Base-by-base conservation (phyloP, 2,329 filamentous ascomycete genomes). In the Paecilomyces sp. region DNA sequence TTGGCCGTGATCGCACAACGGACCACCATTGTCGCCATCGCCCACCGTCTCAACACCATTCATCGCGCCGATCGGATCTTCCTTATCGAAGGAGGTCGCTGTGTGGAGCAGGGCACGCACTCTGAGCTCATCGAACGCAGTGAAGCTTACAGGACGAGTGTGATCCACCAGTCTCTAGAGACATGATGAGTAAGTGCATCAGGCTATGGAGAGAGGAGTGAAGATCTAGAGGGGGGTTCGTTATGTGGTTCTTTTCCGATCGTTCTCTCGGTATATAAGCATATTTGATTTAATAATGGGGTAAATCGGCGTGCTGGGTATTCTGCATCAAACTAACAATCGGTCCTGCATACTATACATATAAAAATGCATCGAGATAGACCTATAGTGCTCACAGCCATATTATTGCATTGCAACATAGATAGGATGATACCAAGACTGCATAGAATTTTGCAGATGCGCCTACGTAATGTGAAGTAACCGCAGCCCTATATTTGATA, bases 21-120 rank as follows among this genome's bases (percentile, higher is more conserved):
- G 12, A 75, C 71, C 12, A 78, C 75, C 11, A 70, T 76, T 31
- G 69, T 78, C 56, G 75, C 74, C 2, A 77, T 77, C 62, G 73
- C 75, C 2, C 75, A 78, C 64, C 70, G 75, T 31, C 65, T 78
- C 56, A 71, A 74, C 57, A 78, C 76, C 13, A 76, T 77, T 11
- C 66, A 70, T 57, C 68, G 68, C 62, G 92, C 92, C 0, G 89
- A 97, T 73, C 92, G 92, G 66, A 97, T 97, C 65, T 90, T 95
- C 24, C 62, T 77, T 24, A 75, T 83, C 24, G 80, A 84, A 60
- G 75, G 74, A 3, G 80, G 81, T 1, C 71, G 69, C 18, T 79
- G 78, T 58, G 77, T 79, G 3, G 80, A 81, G 52, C 74, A 75
- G 62, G 81, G 81, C 3, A 75, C 74, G 31, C 81, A 83, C 68